A percentile compares a stretch with the other conserved stretches of the same genome.
phyloP scores from a whole-genome alignment of 169 alveolate genomes.

The Fabrea salina region DNA sequence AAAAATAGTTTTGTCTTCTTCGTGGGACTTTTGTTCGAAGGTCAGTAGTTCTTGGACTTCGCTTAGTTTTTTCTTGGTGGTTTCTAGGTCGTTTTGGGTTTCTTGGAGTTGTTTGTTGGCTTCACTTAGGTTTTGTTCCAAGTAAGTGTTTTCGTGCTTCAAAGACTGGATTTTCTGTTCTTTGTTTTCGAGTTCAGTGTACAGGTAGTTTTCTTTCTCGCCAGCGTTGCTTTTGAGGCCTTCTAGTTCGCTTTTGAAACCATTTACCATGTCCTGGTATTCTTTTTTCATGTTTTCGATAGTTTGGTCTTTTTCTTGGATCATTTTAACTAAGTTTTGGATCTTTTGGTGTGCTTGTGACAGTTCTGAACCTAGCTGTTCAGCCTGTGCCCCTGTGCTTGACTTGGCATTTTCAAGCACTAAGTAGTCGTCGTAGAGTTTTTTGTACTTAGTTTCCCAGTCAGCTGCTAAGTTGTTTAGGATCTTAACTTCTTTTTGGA shows the following conservation, averaged over 20 bases:
- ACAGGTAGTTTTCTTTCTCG: constrained; percentile 16
- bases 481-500: constrained; percentile 7
- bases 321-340: constrained; percentile 29
- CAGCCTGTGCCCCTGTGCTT: neutral
- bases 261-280: constrained; percentile 39
- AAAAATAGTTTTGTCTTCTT: neutral
- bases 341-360: neutral
- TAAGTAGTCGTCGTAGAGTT: neutral
- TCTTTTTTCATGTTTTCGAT: constrained; percentile 35
- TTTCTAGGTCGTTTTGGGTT: constrained; percentile 4
- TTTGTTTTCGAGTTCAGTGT: constrained; percentile 19
- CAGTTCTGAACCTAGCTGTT: constrained; percentile 10
- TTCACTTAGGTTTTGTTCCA: constrained; percentile 32
- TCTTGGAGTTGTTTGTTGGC: neutral
- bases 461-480: constrained; percentile 1
- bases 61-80: neutral
- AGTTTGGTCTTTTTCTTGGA: constrained; percentile 40
- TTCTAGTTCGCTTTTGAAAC: constrained; percentile 33
- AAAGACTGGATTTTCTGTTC: neutral
- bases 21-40: neutral
- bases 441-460: constrained; percentile 24
- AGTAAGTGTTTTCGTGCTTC: neutral
- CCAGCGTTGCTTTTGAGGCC: constrained; percentile 37
- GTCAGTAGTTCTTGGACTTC: neutral
- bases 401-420: neutral